Evolutionary conservation across 805 yeast genomes (phyloP), one percentile per base, ranked within the genome.

Genomic region (Kuraishia piskuri): DNA sequence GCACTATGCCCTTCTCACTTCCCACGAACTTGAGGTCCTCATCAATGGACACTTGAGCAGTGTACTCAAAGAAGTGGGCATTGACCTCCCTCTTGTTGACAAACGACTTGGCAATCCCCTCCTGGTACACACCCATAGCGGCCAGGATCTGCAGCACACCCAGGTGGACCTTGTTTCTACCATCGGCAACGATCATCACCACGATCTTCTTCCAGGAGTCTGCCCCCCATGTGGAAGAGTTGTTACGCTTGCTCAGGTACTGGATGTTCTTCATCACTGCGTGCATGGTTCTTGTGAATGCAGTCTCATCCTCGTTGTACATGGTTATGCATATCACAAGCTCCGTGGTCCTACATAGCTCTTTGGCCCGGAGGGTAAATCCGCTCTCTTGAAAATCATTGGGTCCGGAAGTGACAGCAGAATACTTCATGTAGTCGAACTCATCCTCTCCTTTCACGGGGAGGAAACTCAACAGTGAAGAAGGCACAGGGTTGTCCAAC

Each of bases 141-240:
- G 97, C 90, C 55, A 94, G 75, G 49, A 88, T 80, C 68, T 92
- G 96, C 48, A 94, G 71, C 1, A 91, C 92, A 19, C 96, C 87
- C 22, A 88, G 88, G 61, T 83, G 78, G 49, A 94, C 85, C 63
- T 92, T 92, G 55, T 86, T 82, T 70, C 99, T 83, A 61, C 99
- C 99, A 71, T 94, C 99, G 50, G 96, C 83, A 22, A 94, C 88
- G 61, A 94, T 85, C 53, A 88, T 75, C 14, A 94, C 97, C 52
- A 92, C 97, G 21, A 94, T 85, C 69, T 92, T 94, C 65, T 94
- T 90, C 99, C 99, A 94, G 23, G 96, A 87, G 55, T 91, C 95
- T 59, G 84, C 83, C 3, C 99, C 98, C 99, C 99, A 94, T 19
- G 88, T 86, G 51, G 86, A 75, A 45, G 96, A 87, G 66, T 83